These are phyloP conservation scores for Stachybotrys chlorohalonatus DNA, from an alignment of 2,329 filamentous ascomycete genomes.

Conservation along the genomic window DNA sequence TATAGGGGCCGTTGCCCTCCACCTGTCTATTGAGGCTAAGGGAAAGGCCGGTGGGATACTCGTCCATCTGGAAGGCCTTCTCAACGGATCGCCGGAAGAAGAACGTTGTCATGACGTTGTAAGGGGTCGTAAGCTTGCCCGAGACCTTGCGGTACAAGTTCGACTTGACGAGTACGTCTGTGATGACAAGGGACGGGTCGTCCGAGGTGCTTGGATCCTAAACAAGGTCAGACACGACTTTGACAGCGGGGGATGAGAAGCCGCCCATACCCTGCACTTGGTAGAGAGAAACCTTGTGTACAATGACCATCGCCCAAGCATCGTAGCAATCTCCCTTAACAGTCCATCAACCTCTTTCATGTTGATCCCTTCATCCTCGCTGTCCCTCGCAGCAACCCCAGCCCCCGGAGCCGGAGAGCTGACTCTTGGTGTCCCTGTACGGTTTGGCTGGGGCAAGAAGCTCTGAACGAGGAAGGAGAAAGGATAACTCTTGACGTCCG, in stretches of 20 bases:
- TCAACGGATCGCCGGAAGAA: slow-evolving; percentile 95
- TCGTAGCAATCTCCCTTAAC: slow-evolving; percentile 79
- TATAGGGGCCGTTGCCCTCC: slow-evolving; percentile 74
- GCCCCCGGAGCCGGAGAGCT: slow-evolving; percentile 62
- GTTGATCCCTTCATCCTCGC: slow-evolving; percentile 87
- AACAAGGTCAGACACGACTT: slow-evolving; percentile 6
- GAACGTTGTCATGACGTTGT: slow-evolving; percentile 89
- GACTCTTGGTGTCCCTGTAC: slow-evolving; percentile 55
- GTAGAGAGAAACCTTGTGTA: slow-evolving; percentile 83
- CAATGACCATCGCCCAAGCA: slow-evolving; percentile 88
- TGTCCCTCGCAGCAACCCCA: slow-evolving; percentile 44
- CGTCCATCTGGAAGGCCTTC: slow-evolving; percentile 94
- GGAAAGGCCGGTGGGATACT: slow-evolving; percentile 70
- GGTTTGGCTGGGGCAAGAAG: slow-evolving; percentile 66
- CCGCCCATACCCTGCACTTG: slow-evolving; percentile 64
- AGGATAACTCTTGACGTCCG: slow-evolving; percentile 93
- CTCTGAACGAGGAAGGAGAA: slow-evolving; percentile 96
- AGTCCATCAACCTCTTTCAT: slow-evolving; percentile 93
- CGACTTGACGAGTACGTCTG: slow-evolving; percentile 68
- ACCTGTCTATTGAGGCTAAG: slow-evolving; percentile 65
- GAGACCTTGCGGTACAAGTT: slow-evolving; percentile 72
- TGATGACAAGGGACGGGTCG: slow-evolving; percentile 52
- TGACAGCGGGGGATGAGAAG: not conserved
- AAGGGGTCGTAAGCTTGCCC: slow-evolving; percentile 65
- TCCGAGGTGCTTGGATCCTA: slow-evolving; percentile 44